Evolutionary conservation across 331 rosid genomes (phyloP), one percentile per base, ranked within the genome.

Genomic region (Malus hybrid): DNA sequence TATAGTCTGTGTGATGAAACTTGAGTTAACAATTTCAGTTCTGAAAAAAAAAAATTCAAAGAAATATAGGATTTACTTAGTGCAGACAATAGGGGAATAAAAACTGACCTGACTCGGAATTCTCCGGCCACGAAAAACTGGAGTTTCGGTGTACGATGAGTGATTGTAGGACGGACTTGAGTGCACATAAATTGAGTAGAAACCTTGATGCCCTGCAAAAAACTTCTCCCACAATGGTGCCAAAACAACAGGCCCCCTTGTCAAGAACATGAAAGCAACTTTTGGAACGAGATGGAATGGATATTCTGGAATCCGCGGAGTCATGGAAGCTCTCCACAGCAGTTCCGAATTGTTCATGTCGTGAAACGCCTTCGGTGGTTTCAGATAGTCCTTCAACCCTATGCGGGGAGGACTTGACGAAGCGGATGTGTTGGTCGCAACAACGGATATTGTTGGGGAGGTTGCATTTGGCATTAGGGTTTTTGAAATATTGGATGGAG

Each of bases 281-380:
- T 87, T 89, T 2, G 75, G 82, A 74, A 87, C 84, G 2, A 92
- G 75, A 18, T 68, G 63, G 76, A 85, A 88, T 0, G 97, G 98
- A 67, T 76, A 91, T 16, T 77, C 62, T 0, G 19, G 19, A 14
- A 89, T 82, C 86, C 68, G 72, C 18, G 97, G 86, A 57, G 32
- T 71, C 90, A 88, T 72, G 5, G 98, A 91, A 63, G 97, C 97
- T 78, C 91, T 89, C 94, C 98, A 89, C 3, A 91, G 65, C 73
- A 91, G 53, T 66, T 93, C 98, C 16, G 83, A 79, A 7, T 89
- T 96, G 14, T 74, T 63, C 91, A 93, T 85, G 68, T 83, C 83
- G 74, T 93, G 97, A 79, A 63, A 73, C 14, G 75, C 86, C 26
- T 30, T 32, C 2, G 92, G 84, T 20, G 93, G 97, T 46, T 73